Evolutionary conservation across 495 filamentous ascomycete species (phyloP).

Genomic region (Penicillium psychrofluorescens): DNA sequence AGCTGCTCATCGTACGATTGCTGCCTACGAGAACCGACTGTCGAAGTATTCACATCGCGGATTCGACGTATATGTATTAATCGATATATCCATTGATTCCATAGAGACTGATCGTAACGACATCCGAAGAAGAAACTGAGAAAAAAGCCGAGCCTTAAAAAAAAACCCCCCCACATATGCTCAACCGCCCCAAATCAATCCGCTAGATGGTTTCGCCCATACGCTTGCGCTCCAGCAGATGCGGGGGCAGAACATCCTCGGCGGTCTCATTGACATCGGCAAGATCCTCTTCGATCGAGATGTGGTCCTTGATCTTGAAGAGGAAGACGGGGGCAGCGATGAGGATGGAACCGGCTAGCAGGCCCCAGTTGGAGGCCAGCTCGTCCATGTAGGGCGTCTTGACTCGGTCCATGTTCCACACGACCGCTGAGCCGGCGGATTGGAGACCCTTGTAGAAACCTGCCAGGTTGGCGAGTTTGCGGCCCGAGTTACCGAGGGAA

Average conservation of each 20-base stretch:
- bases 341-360: slow-evolving; percentile 60
- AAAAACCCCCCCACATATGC: no score
- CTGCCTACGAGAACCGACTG: no score
- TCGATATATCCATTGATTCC: no score
- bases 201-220: slow-evolving; percentile 6
- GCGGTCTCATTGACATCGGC: slow-evolving; percentile 69
- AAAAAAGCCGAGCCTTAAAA: no score
- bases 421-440: slow-evolving; percentile 74
- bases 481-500: slow-evolving; percentile 78
- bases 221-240: slow-evolving; percentile 8
- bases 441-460: slow-evolving; percentile 94
- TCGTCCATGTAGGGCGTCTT: slow-evolving; percentile 50
- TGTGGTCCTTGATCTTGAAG: slow-evolving; percentile 61
- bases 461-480: slow-evolving; percentile 81
- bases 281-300: slow-evolving; percentile 67
- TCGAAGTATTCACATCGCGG: no score
- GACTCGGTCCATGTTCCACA: slow-evolving; percentile 65
- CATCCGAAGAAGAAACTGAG: no score
- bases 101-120: no score
- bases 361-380: slow-evolving; percentile 52
- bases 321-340: slow-evolving; percentile 67
- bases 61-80: no score
- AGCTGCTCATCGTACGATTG: no score
- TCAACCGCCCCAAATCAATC: no score
- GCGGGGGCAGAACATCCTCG: slow-evolving; percentile 48